Conservation (phyloP, 1,284 basidiomycete genomes). For the Moniliophthora roreri region DNA sequence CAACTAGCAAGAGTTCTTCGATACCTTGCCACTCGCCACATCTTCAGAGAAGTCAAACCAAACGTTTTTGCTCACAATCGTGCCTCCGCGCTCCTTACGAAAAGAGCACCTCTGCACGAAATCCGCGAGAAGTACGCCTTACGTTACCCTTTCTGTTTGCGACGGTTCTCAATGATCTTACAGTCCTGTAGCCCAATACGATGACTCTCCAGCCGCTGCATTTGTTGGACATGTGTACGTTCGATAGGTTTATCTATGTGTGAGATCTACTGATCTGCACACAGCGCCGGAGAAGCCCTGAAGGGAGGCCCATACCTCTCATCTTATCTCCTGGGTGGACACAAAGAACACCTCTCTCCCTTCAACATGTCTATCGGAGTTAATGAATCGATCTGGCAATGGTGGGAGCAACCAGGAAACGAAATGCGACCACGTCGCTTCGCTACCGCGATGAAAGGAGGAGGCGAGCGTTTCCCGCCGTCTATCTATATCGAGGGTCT, state of each 20-base stretch:
- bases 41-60: conserved; percentile 27
- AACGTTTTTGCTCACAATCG: conserved; percentile 26
- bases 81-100: conserved; percentile 17
- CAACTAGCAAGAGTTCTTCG: conserved; percentile 10
- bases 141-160: not conserved
- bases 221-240: conserved; percentile 6
- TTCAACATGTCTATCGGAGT: conserved; percentile 1
- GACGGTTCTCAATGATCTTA: not conserved
- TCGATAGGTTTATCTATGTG: not conserved
- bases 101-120: conserved; percentile 14
- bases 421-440: conserved; percentile 12
- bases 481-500: conserved; percentile 6
- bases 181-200: conserved; percentile 5
- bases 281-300: conserved; percentile 3
- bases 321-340: not conserved
- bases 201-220: conserved; percentile 8
- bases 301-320: conserved; percentile 1
- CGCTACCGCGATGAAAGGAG: conserved; percentile 14
- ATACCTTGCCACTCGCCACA: conserved; percentile 15
- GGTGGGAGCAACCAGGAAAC: conserved; percentile 14
- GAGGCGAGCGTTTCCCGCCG: not conserved
- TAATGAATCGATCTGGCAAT: conserved; percentile 1
- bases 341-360: not conserved
- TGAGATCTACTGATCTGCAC: not conserved
- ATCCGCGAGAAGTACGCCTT: conserved; percentile 16